Percentiles rank a stretch among this genome's conserved stretches.
phyloP scores from a whole-genome alignment of 148 eudicot genomes.

The Hydrangea macrophylla region DNA sequence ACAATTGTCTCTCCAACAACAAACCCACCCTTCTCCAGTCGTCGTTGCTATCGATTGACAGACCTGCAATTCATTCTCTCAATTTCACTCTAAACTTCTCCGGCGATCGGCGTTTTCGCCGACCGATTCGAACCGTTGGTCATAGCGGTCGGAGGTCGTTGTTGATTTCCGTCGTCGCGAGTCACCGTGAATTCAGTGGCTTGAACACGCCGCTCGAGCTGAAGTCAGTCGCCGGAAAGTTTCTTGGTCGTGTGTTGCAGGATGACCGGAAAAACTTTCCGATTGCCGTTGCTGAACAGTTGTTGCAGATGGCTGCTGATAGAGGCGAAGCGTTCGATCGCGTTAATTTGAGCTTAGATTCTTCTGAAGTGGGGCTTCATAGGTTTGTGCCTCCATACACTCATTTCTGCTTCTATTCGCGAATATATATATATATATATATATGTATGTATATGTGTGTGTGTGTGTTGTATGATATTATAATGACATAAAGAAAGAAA shows the following conservation, averaged over 20 bases:
- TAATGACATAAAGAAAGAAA: no score
- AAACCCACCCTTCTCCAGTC: conserved; percentile 6
- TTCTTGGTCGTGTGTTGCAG: conserved; percentile 46
- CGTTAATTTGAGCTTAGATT: conserved; percentile 33
- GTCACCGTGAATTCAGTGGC: conserved; percentile 34
- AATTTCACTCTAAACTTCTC: neutral
- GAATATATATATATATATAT: neutral
- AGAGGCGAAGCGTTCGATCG: conserved; percentile 51
- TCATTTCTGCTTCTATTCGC: no score
- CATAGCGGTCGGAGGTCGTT: conserved; percentile 9
- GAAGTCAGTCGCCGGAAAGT: conserved; percentile 43
- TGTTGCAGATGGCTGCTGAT: conserved; percentile 48
- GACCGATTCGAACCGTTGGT: neutral
- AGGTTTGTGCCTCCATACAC: conserved; percentile 35
- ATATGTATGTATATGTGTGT: no score
- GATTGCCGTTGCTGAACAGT: conserved; percentile 46
- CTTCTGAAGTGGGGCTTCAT: conserved; percentile 64
- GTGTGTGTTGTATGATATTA: neutral
- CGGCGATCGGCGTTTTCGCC: neutral
- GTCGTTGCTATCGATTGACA: neutral
- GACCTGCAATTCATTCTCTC: neutral
- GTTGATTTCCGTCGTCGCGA: conserved; percentile 19
- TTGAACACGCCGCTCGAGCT: conserved; percentile 61
- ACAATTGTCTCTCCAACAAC: conserved; percentile 18
- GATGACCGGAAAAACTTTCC: conserved; percentile 44